A percentile compares a stretch with the other conserved stretches of the same genome.
Evolutionary conservation across 75 land plant genomes (phyloP).

Genomic region (Azolla pinnata): DNA sequence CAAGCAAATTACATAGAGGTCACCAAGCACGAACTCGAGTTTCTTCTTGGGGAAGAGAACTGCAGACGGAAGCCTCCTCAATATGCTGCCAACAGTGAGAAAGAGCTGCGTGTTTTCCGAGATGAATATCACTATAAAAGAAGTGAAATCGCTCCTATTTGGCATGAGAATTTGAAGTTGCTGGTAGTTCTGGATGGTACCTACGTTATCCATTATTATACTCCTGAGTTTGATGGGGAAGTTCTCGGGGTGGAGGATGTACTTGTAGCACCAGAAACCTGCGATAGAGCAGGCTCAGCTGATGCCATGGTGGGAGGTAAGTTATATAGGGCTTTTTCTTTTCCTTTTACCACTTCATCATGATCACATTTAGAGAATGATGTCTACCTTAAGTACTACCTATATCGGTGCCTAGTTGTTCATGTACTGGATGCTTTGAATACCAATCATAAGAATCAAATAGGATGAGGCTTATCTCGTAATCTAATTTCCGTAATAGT

Average conservation of each 20-base stretch:
- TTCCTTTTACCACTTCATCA: no score
- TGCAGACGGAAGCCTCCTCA: conserved; percentile 5
- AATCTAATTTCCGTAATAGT: no score
- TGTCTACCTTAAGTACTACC: no score
- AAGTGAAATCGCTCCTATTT: conserved; percentile 71
- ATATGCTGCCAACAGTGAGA: conserved; percentile 14
- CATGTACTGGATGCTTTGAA: no score
- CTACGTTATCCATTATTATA: conserved; percentile 70
- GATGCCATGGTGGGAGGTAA: conserved; percentile 80
- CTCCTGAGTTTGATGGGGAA: conserved; percentile 74
- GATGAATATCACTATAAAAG: conserved; percentile 70
- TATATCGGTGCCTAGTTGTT: no score
- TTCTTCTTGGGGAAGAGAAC: conserved; percentile 54
- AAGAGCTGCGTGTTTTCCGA: conserved; percentile 18
- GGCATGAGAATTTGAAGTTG: conserved; percentile 77
- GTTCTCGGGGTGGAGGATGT: conserved; percentile 96
- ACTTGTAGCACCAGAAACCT: conserved; percentile 58
- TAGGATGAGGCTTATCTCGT: no score
- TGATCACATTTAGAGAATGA: no score
- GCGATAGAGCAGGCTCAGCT: conserved; percentile 95
- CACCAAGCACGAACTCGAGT: conserved; percentile 86
- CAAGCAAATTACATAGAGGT: conserved; percentile 67
- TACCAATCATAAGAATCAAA: no score
- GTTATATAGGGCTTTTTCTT: no score
- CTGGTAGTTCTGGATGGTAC: conserved; percentile 91